Percentiles rank a stretch among this genome's conserved stretches.
Conservation (phyloP, 176 grass and related monocot species). For the Hsuehochloa calcarea region DNA sequence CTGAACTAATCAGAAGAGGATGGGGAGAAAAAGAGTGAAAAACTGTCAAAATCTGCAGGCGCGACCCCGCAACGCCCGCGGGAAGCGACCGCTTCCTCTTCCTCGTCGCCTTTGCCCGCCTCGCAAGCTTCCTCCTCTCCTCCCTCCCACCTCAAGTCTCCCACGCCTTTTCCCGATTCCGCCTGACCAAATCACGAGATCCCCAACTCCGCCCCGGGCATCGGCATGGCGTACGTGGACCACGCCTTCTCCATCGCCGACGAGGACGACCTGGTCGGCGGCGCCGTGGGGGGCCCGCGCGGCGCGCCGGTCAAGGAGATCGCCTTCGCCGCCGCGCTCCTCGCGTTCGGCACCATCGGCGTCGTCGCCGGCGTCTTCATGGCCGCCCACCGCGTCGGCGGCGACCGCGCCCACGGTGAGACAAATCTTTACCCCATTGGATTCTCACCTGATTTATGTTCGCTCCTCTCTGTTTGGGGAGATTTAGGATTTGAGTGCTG, state of each 20-base stretch:
- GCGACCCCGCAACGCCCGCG: conserved; percentile 31
- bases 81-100: conserved; percentile 18
- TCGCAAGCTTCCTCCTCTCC: conserved; percentile 42
- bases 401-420: conserved; percentile 85
- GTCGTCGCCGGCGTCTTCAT: conserved; percentile 59
- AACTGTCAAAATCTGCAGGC: not conserved
- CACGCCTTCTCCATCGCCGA: conserved; percentile 97
- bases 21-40: not conserved
- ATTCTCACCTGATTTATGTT: not conserved
- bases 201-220: not conserved
- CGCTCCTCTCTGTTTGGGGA: not conserved
- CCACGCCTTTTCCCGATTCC: not conserved
- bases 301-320: conserved; percentile 93
- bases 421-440: not conserved
- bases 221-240: conserved; percentile 96
- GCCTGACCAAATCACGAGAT: conserved; percentile 5
- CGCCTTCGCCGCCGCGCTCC: conserved; percentile 87
- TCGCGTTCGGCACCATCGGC: conserved; percentile 79
- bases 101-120: conserved; percentile 36
- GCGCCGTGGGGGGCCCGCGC: conserved; percentile 45
- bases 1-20: too few relatives aligned
- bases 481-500: not conserved
- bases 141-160: conserved; percentile 4
- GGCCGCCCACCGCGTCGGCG: conserved; percentile 77
- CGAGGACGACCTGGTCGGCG: conserved; percentile 82